Evolutionary conservation across 176 grass and related monocot genomes (phyloP), one percentile per base, ranked within the genome.

Genomic region (Zizania latifolia): DNA sequence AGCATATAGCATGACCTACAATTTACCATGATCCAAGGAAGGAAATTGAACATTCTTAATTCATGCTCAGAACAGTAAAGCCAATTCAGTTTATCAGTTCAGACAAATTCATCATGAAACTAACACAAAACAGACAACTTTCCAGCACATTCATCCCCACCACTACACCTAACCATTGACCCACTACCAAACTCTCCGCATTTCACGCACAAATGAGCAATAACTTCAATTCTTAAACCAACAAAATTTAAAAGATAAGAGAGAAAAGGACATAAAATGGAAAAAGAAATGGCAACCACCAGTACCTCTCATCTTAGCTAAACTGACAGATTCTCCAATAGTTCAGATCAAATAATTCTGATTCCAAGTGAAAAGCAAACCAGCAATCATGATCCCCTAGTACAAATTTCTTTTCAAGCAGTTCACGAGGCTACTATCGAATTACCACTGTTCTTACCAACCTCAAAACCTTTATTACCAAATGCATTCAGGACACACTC

Each of bases 271-370:
- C 39, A 53, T 13, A 64, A 31, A 70, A 62, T 68, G 53, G 80
- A 87, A 78, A 87, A 78, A 21, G 82, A 84, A 71, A 89, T 38
- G 48, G 21, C 56, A 89, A 83, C 80, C 62, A 87, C 11, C 40
- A 58, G 67, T 74, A 67, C 26, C 60, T 78, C 50, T 61, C 74
- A 21, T 27, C 73, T 72, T 78, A 78, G 82, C 68, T 73, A 53
- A 83, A 87, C 39, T 54, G 21, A 74, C 26, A 78, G 62, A 68
- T 65, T 72, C 31, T 59, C 66, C 29, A 72, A 53, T 24, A 82
- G 59, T 78, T 66, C 22, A 50, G 60, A n/a, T 68, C 74, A 29
- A 77, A 67, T 83, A 67, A 72, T 61, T 87, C 14, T 35, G 15
- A 37, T 46, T 45, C 58, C 56, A 45, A 56, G 66, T 56, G 64